phyloP scores from a whole-genome alignment of 805 yeast species.

The Spathaspora passalidarum region DNA sequence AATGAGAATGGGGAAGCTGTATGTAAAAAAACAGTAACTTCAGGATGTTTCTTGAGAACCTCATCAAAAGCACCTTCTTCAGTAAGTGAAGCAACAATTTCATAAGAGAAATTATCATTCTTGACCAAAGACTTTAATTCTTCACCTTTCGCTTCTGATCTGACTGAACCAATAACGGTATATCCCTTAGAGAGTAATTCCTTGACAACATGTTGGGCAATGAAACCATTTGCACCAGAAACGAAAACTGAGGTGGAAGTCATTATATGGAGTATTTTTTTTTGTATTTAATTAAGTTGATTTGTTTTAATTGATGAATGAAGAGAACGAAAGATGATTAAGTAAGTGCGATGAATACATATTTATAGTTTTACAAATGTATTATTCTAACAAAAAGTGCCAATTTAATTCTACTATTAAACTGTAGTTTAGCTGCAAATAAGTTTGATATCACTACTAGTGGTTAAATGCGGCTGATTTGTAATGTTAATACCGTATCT shows the following conservation, averaged over 20 bases:
- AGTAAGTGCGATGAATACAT: no score
- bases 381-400: not conserved
- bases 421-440: no score
- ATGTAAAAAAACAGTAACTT: slow-evolving; percentile 50
- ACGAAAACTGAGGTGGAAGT: slow-evolving; percentile 23
- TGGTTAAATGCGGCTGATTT: no score
- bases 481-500: no score
- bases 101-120: slow-evolving; percentile 19
- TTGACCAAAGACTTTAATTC: slow-evolving; percentile 24
- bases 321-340: not conserved
- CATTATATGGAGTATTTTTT: not conserved
- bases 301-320: not conserved
- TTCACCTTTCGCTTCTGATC: slow-evolving; percentile 41
- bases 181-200: slow-evolving; percentile 38
- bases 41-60: slow-evolving; percentile 41
- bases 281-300: no score
- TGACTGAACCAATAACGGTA: slow-evolving; percentile 48
- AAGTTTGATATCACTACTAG: no score
- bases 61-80: slow-evolving; percentile 39
- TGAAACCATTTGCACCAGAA: slow-evolving; percentile 54
- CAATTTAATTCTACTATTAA: no score
- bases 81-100: slow-evolving; percentile 42
- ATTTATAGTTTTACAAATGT: not conserved
- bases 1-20: slow-evolving; percentile 53
- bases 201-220: slow-evolving; percentile 48